Conservation (phyloP, 2,329 filamentous ascomycete species). For the Amphichorda felina region DNA sequence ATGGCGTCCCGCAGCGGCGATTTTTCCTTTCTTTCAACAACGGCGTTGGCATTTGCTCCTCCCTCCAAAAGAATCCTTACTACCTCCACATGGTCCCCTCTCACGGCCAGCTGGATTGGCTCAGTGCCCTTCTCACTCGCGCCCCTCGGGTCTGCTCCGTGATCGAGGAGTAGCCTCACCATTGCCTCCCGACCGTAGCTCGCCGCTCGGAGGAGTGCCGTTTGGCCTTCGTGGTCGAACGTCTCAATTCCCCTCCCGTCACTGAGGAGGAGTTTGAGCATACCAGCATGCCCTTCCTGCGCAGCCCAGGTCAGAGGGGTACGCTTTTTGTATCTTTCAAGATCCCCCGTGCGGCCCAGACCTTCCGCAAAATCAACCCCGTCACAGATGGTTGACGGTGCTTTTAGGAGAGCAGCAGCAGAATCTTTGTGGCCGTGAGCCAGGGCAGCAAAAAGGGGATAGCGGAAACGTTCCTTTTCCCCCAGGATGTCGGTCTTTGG, state of each 20-base stretch:
- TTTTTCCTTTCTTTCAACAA: not conserved
- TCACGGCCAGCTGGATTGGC: no score
- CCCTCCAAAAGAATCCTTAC: not conserved
- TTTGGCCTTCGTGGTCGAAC: no score
- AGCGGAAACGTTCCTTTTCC: not conserved
- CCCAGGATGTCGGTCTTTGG: not conserved
- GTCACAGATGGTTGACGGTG: not conserved
- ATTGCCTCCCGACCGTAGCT: no score
- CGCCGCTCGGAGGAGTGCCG: no score
- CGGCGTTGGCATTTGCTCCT: not conserved
- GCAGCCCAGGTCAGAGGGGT: constrained; percentile 1
- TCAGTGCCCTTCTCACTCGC: no score
- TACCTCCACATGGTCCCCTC: not conserved
- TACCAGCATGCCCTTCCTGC: no score
- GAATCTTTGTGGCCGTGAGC: not conserved
- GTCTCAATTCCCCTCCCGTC: no score
- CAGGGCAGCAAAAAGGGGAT: constrained; percentile 1
- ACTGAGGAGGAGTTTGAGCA: no score
- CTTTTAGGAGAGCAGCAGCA: not conserved
- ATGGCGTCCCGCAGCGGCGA: not conserved
- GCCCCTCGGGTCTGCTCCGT: no score
- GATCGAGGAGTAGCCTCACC: no score
- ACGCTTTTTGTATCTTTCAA: not conserved
- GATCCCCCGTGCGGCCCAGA: not conserved
- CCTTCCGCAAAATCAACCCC: not conserved